Percentiles rank a stretch among this genome's conserved stretches.
phyloP scores from a whole-genome alignment of 2,329 filamentous ascomycete genomes.

The Paracoccidioides lutzii region DNA sequence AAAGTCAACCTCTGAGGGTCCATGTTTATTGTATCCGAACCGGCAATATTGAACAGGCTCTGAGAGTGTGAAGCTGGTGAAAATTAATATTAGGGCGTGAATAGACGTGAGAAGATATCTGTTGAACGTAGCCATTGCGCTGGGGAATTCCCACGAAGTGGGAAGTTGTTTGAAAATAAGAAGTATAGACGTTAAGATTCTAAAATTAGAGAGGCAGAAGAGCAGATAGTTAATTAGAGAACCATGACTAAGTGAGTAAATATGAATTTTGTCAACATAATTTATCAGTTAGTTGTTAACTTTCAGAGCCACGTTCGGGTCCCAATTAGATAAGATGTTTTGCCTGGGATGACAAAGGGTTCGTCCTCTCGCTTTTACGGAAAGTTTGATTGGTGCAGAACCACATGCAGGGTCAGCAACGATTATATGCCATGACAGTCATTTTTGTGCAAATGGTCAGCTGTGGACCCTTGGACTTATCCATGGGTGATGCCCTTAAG shows the following conservation, averaged over 20 bases:
- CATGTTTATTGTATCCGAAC: neutral
- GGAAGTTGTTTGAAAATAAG: neutral
- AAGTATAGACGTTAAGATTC: too few species aligned
- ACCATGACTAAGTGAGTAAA: neutral
- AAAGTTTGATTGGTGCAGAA: neutral
- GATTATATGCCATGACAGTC: neutral
- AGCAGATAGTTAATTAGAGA: neutral
- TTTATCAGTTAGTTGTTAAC: too few species aligned
- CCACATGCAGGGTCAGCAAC: neutral
- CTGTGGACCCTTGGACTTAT: too few species aligned
- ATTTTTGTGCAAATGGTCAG: neutral
- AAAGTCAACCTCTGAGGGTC: neutral
- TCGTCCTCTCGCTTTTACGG: neutral
- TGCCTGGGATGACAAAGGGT: neutral
- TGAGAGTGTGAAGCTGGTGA: neutral
- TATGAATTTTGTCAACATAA: too few species aligned
- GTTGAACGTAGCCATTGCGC: neutral
- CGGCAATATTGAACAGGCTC: slow-evolving; percentile 1
- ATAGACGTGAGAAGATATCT: neutral
- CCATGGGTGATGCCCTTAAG: too few species aligned
- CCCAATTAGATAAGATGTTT: neutral
- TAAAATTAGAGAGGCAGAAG: too few species aligned
- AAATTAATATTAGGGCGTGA: neutral
- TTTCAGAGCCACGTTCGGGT: too few species aligned
- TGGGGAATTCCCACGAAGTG: neutral